Conservation (phyloP, 2,329 filamentous ascomycete species). For the Diaporthe sp. region DNA sequence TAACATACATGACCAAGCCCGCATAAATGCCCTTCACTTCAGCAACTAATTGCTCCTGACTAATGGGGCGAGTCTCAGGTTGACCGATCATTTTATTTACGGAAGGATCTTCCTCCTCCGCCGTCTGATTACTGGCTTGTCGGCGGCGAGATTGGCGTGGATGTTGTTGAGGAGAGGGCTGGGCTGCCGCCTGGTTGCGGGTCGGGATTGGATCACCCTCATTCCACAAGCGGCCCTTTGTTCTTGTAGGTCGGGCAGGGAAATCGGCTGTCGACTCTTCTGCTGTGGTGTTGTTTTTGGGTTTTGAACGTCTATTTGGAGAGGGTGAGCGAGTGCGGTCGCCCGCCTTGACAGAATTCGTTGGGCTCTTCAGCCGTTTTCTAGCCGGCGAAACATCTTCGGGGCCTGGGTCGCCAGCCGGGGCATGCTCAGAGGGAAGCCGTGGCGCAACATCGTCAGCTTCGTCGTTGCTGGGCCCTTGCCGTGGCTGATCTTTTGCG, state of each 20-base stretch:
- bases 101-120: conserved; percentile 41
- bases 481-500: background rate
- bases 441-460: background rate
- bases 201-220: conserved; percentile 30
- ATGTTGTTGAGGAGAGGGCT: conserved; percentile 5
- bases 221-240: conserved; percentile 34
- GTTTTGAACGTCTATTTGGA: background rate
- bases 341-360: conserved; percentile 6
- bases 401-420: background rate
- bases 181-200: background rate
- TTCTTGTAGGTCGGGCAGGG: conserved; percentile 2
- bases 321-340: conserved; percentile 27
- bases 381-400: conserved; percentile 9
- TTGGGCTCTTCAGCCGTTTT: conserved; percentile 33
- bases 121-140: background rate
- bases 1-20: conserved; percentile 75
- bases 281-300: background rate
- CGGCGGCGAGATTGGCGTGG: background rate
- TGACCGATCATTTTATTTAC: conserved; percentile 55
- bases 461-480: background rate
- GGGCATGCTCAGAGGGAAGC: background rate
- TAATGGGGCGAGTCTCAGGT: conserved; percentile 77
- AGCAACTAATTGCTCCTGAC: conserved; percentile 81
- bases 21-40: conserved; percentile 90
- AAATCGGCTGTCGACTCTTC: conserved; percentile 31